Evolutionary conservation across 2,329 filamentous ascomycete species (phyloP), one percentile per base, ranked within the genome.

Genomic region (Diaporthe ampelina): DNA sequence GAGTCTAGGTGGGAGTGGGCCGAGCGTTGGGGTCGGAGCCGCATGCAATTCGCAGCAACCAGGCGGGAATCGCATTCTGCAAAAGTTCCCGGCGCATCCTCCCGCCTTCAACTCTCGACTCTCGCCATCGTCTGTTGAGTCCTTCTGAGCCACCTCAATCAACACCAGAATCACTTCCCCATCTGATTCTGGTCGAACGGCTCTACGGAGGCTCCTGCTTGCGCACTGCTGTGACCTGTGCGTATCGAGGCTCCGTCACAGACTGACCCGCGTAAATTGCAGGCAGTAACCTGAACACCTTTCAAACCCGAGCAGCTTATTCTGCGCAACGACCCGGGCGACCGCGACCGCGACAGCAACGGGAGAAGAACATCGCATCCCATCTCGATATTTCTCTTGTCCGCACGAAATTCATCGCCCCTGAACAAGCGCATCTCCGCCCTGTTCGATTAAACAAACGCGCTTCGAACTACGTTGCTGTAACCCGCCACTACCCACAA

Each of bases 1-100:
- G 43, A 24, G 29, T 35, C 29, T 67, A 21, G 50, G 17, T 72
- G 9, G 24, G 35, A 15, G 32, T 19, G 32, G 69, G 57, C 35
- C 57, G 45, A 63, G 58, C 70, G 57, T 21, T 29, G 21, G 6
- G 8, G 17, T 63, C 24, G 48, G 70, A 72, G 70, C 70, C 48
- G 70, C 70, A 63, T 63, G 58, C 45, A 29, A 63, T 50, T 72
- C 59, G 24, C 35, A 63, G 35, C 40, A 24, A 56, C 48, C 19
- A 45, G 37, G 29, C 29, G 45, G 40, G 35, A 72, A 71, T 74
- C 69, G 69, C 69, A 74, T 74, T 61, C 59, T 74, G 50, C 52
- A 74, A 72, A 61, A 61, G 59, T 59, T 59, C 40, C 58, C 17
- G 32, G 40, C 48, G 63, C 50, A 71, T 61, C 43, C 50, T 67